A percentile compares a stretch with the other conserved stretches of the same genome.
These are phyloP conservation scores for Globisporangium sylvaticum DNA, from an alignment of 352 stramenopile species.

Conservation along the genomic window DNA sequence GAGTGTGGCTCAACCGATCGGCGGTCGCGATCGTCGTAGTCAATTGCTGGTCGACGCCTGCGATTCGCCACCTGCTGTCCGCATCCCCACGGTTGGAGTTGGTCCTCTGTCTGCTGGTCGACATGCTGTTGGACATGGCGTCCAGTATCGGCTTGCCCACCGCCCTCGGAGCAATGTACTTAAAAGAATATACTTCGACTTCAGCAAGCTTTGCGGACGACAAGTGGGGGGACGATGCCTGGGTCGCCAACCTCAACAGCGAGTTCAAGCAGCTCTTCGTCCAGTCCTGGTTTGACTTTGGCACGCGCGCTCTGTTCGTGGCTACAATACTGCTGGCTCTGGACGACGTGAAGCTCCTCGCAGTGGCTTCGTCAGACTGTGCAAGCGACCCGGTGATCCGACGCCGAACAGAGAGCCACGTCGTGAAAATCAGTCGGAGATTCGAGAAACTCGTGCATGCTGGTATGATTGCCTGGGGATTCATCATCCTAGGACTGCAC, in stretches of 20 bases:
- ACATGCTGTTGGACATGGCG: constrained; percentile 8
- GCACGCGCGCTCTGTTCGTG: constrained; percentile 7
- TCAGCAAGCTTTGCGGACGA: not conserved
- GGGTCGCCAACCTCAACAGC: constrained; percentile 7
- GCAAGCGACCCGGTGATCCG: not conserved
- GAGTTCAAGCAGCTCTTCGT: constrained; percentile 17
- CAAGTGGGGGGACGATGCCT: not conserved
- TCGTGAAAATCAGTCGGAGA: not conserved
- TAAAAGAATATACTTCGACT: not conserved
- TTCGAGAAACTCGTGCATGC: not conserved
- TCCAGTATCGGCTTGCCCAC: constrained; percentile 6
- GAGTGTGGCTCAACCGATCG: constrained; percentile 2
- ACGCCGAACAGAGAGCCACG: not conserved
- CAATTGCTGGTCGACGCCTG: constrained; percentile 11
- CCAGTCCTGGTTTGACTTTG: constrained; percentile 12
- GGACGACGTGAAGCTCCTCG: constrained; percentile 15
- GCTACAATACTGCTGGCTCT: not conserved
- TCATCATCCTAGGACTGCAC: not conserved
- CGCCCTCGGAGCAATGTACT: not conserved
- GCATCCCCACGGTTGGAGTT: not conserved
- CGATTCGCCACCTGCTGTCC: not conserved
- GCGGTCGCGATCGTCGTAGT: not conserved
- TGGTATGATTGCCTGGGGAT: not conserved
- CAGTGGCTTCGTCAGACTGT: not conserved
- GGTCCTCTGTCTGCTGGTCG: constrained; percentile 6